Percentiles rank a stretch among this genome's conserved stretches.
Evolutionary conservation across 768 basidiomycete genomes (phyloP).

Genomic region (Cyclocybe aegerita): DNA sequence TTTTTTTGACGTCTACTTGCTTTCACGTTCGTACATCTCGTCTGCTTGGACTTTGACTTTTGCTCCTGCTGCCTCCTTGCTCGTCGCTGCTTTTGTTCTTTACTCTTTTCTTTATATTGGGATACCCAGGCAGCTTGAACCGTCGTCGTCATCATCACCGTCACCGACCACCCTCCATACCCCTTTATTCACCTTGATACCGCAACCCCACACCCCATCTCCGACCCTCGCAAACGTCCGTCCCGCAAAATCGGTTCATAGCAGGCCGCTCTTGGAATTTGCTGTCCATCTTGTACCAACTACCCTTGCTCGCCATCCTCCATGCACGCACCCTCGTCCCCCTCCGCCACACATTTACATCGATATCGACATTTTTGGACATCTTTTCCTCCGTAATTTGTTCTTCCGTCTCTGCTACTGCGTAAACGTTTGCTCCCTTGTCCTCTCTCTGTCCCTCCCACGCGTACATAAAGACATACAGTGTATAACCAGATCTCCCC

Average conservation of each 20-base stretch:
- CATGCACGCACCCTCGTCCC: not conserved
- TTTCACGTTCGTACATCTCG: not conserved
- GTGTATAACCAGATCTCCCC: too few species aligned
- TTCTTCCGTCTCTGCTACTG: not conserved
- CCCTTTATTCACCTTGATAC: too few species aligned
- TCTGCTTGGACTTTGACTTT: not conserved
- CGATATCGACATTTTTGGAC: not conserved
- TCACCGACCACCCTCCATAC: too few species aligned
- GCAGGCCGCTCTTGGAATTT: not conserved
- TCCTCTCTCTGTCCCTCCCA: not conserved
- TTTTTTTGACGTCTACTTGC: not conserved
- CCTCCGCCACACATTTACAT: not conserved
- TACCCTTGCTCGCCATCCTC: not conserved
- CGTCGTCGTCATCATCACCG: too few species aligned
- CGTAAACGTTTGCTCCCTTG: slow-evolving; percentile 4
- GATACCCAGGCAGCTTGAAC: slow-evolving; percentile 3
- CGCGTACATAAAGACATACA: not conserved
- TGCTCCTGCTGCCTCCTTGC: slow-evolving; percentile 6
- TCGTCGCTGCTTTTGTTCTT: slow-evolving; percentile 11
- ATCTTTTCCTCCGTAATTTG: not conserved
- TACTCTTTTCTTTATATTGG: slow-evolving; percentile 13
- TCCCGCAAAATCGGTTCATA: too few species aligned
- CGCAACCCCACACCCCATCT: too few species aligned
- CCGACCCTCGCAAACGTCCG: too few species aligned
- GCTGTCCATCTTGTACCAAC: not conserved